These are phyloP conservation scores for Epicoccum nigrum DNA, from an alignment of 2,329 filamentous ascomycete genomes.

Conservation along the genomic window DNA sequence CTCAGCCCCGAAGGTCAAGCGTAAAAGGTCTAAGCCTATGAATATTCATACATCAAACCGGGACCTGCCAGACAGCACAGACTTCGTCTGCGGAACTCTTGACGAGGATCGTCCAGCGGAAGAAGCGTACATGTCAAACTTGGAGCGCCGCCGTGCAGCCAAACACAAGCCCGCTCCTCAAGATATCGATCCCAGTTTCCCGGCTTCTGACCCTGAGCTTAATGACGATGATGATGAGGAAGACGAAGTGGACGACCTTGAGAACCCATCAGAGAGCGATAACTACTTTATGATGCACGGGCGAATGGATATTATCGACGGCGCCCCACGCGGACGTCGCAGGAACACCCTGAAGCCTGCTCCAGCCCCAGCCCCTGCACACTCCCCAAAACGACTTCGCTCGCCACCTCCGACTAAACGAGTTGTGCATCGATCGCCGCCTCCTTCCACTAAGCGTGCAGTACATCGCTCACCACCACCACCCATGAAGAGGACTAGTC, in stretches of 20 bases:
- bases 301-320: slow-evolving; percentile 70
- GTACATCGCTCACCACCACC: slow-evolving; percentile 30
- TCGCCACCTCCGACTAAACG: slow-evolving; percentile 54
- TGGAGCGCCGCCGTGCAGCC: slow-evolving; percentile 79
- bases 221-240: slow-evolving; percentile 79
- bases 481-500: slow-evolving; percentile 4
- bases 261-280: slow-evolving; percentile 63
- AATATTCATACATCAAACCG: slow-evolving; percentile 71
- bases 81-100: slow-evolving; percentile 97
- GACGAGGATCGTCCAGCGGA: slow-evolving; percentile 96
- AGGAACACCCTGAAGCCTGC: slow-evolving; percentile 38
- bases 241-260: slow-evolving; percentile 51
- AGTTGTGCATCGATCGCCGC: slow-evolving; percentile 29
- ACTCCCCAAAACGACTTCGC: slow-evolving; percentile 21
- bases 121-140: slow-evolving; percentile 85
- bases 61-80: slow-evolving; percentile 93
- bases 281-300: slow-evolving; percentile 73
- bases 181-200: slow-evolving; percentile 91
- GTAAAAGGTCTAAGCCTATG: slow-evolving; percentile 55
- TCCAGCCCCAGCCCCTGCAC: slow-evolving; percentile 26
- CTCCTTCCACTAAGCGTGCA: slow-evolving; percentile 43
- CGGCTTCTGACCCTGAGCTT: slow-evolving; percentile 86
- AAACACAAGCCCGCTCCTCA: slow-evolving; percentile 88
- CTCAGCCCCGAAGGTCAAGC: slow-evolving; percentile 32
- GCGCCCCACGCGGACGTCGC: slow-evolving; percentile 50